Percentiles rank a stretch among this genome's conserved stretches.
Evolutionary conservation across 1,284 basidiomycete species (phyloP).

Genomic region (Marasmius oreades): DNA sequence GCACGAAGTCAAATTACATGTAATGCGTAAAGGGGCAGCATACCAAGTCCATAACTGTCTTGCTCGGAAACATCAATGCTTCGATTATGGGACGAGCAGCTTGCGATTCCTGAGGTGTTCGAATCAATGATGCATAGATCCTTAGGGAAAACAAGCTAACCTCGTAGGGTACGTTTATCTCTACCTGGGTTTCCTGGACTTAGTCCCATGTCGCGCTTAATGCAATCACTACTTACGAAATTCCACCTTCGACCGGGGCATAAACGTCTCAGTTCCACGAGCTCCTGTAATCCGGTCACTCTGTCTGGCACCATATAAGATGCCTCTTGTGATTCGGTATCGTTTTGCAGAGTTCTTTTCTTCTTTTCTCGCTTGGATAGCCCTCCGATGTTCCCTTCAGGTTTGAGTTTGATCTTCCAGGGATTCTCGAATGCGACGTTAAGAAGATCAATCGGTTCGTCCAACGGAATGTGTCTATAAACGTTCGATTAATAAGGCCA

Average conservation of each 20-base stretch:
- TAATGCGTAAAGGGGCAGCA: slow-evolving; percentile 20
- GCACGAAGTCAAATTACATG: slow-evolving; percentile 3
- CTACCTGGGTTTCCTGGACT: slow-evolving; percentile 45
- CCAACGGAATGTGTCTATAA: slow-evolving; percentile 59
- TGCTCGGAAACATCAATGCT: slow-evolving; percentile 76
- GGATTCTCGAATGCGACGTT: slow-evolving; percentile 98
- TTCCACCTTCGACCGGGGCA: slow-evolving; percentile 84
- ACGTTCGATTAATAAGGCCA: neutral
- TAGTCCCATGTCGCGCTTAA: slow-evolving; percentile 8
- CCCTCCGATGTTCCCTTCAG: slow-evolving; percentile 44
- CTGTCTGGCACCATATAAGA: slow-evolving; percentile 84
- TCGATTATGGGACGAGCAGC: slow-evolving; percentile 55
- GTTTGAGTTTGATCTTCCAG: slow-evolving; percentile 52
- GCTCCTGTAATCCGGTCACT: slow-evolving; percentile 72
- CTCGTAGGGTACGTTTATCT: slow-evolving; percentile 81
- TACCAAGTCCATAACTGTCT: slow-evolving; percentile 92
- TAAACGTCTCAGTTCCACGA: slow-evolving; percentile 70
- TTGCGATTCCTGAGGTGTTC: slow-evolving; percentile 56
- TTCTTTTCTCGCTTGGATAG: slow-evolving; percentile 40
- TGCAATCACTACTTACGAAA: slow-evolving; percentile 59
- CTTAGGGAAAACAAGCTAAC: slow-evolving; percentile 36
- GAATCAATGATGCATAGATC: slow-evolving; percentile 2
- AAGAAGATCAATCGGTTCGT: slow-evolving; percentile 88
- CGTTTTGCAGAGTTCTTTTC: slow-evolving; percentile 27
- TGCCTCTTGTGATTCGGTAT: slow-evolving; percentile 19